These are phyloP conservation scores for Vitis riparia DNA, from an alignment of 164 flowering plant genomes.

Conservation along the genomic window DNA sequence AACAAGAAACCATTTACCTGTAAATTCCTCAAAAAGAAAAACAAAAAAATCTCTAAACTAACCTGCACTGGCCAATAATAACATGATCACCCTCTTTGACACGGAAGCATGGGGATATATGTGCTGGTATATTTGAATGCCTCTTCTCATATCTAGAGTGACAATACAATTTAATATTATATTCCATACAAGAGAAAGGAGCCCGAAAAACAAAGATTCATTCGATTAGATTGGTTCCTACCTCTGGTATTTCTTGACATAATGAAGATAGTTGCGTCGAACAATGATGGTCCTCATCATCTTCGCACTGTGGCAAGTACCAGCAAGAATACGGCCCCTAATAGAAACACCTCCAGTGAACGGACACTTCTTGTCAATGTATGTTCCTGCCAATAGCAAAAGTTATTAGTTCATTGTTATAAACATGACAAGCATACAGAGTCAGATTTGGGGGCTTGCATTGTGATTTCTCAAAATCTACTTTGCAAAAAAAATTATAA, in stretches of 20 bases:
- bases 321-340: slow-evolving; percentile 40
- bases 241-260: slow-evolving; percentile 47
- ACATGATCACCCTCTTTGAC: slow-evolving; percentile 19
- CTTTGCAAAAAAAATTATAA: too few relatives aligned
- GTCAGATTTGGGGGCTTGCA: too few relatives aligned
- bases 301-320: slow-evolving; percentile 26
- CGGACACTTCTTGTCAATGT: slow-evolving; percentile 17
- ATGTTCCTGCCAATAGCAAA: slow-evolving; percentile 5
- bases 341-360: slow-evolving; percentile 28
- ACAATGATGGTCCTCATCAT: slow-evolving; percentile 42
- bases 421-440: too few relatives aligned
- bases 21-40: too few relatives aligned
- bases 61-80: slow-evolving; percentile 20
- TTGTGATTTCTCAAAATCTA: too few relatives aligned
- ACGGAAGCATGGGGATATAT: slow-evolving; percentile 19
- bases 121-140: slow-evolving; percentile 17
- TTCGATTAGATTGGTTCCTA: neutral
- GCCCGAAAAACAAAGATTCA: neutral
- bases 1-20: too few relatives aligned
- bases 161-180: neutral
- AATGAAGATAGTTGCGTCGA: slow-evolving; percentile 41
- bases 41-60: neutral
- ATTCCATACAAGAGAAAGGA: neutral
- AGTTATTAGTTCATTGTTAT: too few relatives aligned
- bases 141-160: slow-evolving; percentile 15